Percentiles rank a stretch among this genome's conserved stretches.
Conservation (phyloP, 768 basidiomycete species). For the Guyanaporus albipodus region DNA sequence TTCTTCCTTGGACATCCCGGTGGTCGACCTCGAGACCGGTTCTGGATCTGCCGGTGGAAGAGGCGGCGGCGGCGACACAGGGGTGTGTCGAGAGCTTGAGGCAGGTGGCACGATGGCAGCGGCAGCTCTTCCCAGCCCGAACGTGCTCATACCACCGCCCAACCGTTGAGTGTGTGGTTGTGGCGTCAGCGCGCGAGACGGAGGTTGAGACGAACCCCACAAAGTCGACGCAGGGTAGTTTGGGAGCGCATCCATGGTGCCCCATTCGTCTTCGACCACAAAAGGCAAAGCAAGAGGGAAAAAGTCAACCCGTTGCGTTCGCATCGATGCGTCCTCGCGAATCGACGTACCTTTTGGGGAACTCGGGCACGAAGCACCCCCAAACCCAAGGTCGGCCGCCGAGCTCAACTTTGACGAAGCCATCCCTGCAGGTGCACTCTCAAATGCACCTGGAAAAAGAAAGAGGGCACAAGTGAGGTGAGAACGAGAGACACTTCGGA, state of each 20-base stretch:
- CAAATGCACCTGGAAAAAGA: constrained; percentile 65
- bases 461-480: not conserved
- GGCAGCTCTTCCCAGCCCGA: too few species aligned
- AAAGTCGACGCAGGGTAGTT: constrained; percentile 1
- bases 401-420: constrained; percentile 23
- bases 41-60: constrained; percentile 9
- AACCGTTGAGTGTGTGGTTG: constrained; percentile 14
- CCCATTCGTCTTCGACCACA: constrained; percentile 20
- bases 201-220: constrained; percentile 19
- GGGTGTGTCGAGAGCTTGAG: constrained; percentile 22
- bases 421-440: constrained; percentile 43
- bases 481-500: not conserved
- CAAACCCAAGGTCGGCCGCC: constrained; percentile 26
- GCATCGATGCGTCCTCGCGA: not conserved
- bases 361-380: constrained; percentile 9
- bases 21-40: constrained; percentile 29
- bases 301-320: too few species aligned
- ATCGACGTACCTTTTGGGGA: constrained; percentile 11
- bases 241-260: constrained; percentile 8
- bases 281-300: too few species aligned
- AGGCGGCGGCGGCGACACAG: constrained; percentile 21
- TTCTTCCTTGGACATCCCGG: constrained; percentile 77
- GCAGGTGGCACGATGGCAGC: too few species aligned
- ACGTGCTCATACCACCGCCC: too few species aligned
- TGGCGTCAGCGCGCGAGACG: constrained; percentile 20